Percentiles rank a stretch among this genome's conserved stretches.
phyloP scores from a whole-genome alignment of 129 eudicot genomes.

The Smallanthus sonchifolius region DNA sequence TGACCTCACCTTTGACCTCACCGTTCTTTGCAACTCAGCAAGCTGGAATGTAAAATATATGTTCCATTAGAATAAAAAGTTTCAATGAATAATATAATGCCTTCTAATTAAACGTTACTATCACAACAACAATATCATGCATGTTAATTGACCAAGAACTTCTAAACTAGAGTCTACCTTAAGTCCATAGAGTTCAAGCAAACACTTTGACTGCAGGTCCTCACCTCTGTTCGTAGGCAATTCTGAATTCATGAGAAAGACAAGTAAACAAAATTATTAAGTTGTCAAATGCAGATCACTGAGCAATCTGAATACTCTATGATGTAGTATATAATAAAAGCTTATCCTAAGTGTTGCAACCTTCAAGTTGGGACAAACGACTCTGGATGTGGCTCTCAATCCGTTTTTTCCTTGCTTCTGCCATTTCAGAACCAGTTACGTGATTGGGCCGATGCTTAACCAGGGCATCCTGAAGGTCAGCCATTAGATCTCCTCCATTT shows the following conservation, averaged over 20 bases:
- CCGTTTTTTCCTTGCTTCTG: slow-evolving; percentile 59
- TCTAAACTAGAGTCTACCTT: slow-evolving; percentile 52
- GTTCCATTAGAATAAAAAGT: background rate
- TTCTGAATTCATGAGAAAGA: slow-evolving; percentile 43
- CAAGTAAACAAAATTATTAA: background rate
- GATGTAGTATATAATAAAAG: background rate
- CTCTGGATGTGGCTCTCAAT: slow-evolving; percentile 56
- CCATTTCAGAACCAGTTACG: slow-evolving; percentile 52
- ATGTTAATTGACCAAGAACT: background rate
- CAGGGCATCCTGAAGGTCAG: slow-evolving; percentile 83
- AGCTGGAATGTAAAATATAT: slow-evolving; percentile 47
- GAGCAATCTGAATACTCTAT: background rate
- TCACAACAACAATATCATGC: slow-evolving; percentile 1
- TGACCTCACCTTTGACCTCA: slow-evolving; percentile 82
- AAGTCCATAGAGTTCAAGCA: slow-evolving; percentile 95
- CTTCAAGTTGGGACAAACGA: slow-evolving; percentile 86
- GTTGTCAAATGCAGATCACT: slow-evolving; percentile 1
- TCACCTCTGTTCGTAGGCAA: slow-evolving; percentile 98
- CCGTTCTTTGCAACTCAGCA: slow-evolving; percentile 84
- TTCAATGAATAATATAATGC: slow-evolving; percentile 5
- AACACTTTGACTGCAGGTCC: slow-evolving; percentile 90
- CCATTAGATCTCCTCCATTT: slow-evolving; percentile 59
- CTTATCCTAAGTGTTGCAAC: slow-evolving; percentile 30
- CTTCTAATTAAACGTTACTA: background rate
- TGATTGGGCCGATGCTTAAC: slow-evolving; percentile 50